A percentile compares a stretch with the other conserved stretches of the same genome.
phyloP scores from a whole-genome alignment of 176 grass and related monocot genomes.

The Echinochloa phyllopogon region DNA sequence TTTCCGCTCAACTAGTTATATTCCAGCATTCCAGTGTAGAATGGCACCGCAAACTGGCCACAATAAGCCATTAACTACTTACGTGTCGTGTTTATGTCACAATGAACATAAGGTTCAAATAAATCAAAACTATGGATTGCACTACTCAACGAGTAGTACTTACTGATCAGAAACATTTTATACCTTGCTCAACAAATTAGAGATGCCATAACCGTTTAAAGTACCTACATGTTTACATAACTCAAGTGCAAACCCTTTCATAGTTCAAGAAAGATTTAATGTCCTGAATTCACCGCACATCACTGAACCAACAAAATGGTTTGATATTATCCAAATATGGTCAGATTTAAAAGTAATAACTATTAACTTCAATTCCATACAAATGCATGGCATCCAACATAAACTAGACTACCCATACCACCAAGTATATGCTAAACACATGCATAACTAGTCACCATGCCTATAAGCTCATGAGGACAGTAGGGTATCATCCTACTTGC shows the following conservation, averaged over 20 bases:
- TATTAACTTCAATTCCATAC: slow-evolving; percentile 13
- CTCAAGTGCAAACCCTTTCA: slow-evolving; percentile 8
- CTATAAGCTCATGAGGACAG: not conserved
- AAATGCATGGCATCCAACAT: not conserved
- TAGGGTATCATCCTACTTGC: not conserved
- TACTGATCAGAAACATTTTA: not conserved
- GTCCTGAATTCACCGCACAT: not conserved
- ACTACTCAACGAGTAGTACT: not conserved
- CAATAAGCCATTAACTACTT: not conserved
- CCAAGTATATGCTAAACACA: not conserved
- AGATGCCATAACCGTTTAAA: slow-evolving; percentile 1
- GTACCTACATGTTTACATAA: slow-evolving; percentile 1
- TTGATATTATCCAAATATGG: not conserved
- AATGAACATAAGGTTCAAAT: slow-evolving; percentile 2
- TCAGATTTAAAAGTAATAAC: slow-evolving; percentile 4
- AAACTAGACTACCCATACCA: slow-evolving; percentile 3
- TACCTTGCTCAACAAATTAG: not conserved
- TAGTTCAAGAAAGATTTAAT: slow-evolving; percentile 1
- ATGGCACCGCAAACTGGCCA: not conserved
- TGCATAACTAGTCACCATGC: not conserved
- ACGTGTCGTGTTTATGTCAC: not conserved
- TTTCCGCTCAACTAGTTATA: not conserved
- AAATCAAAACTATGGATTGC: not conserved
- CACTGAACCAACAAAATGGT: not conserved
- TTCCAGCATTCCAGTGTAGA: not conserved